Conservation (phyloP, 2,329 filamentous ascomycete species). For the Helotiales sp. region DNA sequence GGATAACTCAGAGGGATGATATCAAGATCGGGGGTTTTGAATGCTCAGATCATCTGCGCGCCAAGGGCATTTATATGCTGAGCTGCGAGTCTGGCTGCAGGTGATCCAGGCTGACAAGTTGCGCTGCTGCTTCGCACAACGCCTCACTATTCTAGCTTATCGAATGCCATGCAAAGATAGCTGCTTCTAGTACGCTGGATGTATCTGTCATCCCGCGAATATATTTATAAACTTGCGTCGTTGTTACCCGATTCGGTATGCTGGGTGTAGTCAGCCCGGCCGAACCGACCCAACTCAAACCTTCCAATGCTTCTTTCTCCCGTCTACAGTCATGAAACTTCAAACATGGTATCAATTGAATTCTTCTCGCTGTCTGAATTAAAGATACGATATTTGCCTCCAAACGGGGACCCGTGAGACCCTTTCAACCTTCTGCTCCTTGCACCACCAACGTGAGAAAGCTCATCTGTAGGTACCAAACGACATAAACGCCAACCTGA, state of each 20-base stretch:
- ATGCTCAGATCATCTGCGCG: neutral
- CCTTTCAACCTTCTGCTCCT: no score
- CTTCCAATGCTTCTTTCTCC: no score
- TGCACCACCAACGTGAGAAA: no score
- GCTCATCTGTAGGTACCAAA: no score
- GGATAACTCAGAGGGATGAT: no score
- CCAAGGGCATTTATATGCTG: neutral
- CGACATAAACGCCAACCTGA: no score
- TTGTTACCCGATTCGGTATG: slow-evolving; percentile 8
- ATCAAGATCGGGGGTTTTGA: no score
- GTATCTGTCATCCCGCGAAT: neutral
- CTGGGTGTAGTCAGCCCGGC: neutral
- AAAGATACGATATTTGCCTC: no score
- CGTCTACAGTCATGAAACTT: no score
- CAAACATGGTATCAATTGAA: no score
- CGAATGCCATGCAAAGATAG: neutral
- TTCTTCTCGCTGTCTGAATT: no score
- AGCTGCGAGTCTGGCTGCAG: neutral
- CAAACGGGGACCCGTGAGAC: no score
- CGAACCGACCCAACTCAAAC: neutral
- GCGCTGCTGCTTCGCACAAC: neutral
- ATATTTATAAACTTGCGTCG: neutral
- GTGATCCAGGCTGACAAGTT: neutral
- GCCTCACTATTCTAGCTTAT: neutral
- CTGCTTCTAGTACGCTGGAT: neutral